Evolutionary conservation across 495 filamentous ascomycete species (phyloP).

Genomic region (Neurospora sp.): DNA sequence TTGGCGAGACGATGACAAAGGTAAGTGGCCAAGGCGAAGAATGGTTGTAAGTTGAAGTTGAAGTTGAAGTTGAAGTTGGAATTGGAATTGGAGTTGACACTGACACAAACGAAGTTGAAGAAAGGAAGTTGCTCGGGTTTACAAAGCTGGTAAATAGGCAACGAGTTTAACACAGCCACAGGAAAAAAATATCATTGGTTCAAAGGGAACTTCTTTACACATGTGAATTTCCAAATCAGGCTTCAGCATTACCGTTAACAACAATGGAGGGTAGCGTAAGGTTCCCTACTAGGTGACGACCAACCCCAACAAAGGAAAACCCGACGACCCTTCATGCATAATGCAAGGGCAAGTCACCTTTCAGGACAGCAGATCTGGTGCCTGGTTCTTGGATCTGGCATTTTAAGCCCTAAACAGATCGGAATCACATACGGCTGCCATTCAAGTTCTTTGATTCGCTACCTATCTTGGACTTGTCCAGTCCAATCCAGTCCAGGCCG

Average conservation of each 20-base stretch:
- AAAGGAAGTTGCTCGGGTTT: not conserved
- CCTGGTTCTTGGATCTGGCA: not conserved
- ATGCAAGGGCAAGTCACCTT: not conserved
- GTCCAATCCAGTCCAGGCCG: not conserved
- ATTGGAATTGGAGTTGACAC: not conserved
- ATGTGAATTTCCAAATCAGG: not conserved
- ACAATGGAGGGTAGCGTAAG: not conserved
- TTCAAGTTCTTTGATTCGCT: not conserved
- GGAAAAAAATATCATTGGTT: not conserved
- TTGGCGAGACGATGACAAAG: not conserved
- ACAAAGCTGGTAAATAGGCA: not conserved
- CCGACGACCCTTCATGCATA: not conserved
- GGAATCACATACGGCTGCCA: not conserved
- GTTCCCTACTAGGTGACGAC: not conserved
- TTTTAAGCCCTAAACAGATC: not conserved
- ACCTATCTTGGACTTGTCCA: not conserved
- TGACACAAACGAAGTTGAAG: not conserved
- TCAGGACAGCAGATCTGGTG: not conserved
- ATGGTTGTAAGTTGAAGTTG: not conserved
- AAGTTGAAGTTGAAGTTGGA: not conserved
- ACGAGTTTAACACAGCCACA: not conserved
- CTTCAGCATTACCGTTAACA: not conserved
- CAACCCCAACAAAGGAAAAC: not conserved
- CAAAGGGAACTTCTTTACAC: not conserved
- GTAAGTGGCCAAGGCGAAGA: not conserved